Conservation (phyloP, 768 basidiomycete genomes). For the Leccinum barrowsii region DNA sequence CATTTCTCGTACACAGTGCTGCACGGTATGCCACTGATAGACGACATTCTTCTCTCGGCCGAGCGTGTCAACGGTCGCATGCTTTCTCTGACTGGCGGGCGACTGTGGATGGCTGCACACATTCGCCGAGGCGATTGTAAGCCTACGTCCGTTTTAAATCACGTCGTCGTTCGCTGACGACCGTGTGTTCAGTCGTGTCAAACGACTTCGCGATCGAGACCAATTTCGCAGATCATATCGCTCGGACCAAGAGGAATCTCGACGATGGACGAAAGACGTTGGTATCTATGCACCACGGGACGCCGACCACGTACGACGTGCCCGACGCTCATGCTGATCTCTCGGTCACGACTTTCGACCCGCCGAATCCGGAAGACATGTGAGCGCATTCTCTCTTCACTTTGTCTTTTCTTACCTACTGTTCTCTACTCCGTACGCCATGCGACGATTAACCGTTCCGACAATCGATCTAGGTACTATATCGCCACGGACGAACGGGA, state of each 20-base stretch:
- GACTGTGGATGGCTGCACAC: slow-evolving; percentile 35
- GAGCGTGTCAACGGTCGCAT: slow-evolving; percentile 33
- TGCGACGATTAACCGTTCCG: not conserved
- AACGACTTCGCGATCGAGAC: not conserved
- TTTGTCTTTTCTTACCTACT: not conserved
- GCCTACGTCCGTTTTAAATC: not conserved
- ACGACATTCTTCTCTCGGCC: slow-evolving; percentile 29
- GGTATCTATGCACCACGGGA: not conserved
- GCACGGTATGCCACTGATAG: slow-evolving; percentile 27
- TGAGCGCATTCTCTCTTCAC: not conserved
- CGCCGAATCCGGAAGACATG: not conserved
- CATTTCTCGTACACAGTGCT: slow-evolving; percentile 24
- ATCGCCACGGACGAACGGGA: slow-evolving; percentile 44
- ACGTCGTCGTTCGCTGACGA: not conserved
- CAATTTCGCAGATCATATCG: not conserved
- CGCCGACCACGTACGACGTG: not conserved
- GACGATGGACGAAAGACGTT: not conserved
- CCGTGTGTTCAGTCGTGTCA: not conserved
- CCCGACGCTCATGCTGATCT: not conserved
- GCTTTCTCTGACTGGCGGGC: slow-evolving; percentile 24
- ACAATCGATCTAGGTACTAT: slow-evolving; percentile 25
- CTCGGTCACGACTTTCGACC: not conserved
- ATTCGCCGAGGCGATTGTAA: not conserved
- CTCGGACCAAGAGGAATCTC: not conserved
- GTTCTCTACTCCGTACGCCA: not conserved